Evolutionary conservation across 2,329 filamentous ascomycete genomes (phyloP).

Genomic region (Exophiala mesophila): DNA sequence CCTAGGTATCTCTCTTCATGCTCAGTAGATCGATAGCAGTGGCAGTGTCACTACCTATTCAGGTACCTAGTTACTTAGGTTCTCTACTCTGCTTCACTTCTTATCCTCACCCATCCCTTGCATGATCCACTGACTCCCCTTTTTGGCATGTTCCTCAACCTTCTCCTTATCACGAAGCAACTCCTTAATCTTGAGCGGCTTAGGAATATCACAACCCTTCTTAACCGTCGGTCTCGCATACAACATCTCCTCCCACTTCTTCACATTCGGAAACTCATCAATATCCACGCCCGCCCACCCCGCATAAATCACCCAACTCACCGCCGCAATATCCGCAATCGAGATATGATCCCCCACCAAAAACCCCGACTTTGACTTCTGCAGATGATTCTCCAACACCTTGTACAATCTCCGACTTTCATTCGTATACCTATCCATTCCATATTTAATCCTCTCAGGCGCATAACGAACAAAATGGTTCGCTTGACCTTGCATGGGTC

Average conservation of each 20-base stretch:
- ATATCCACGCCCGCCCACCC: constrained; percentile 63
- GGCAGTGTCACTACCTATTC: too few relatives aligned
- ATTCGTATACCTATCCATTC: constrained; percentile 73
- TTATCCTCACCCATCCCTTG: constrained; percentile 26
- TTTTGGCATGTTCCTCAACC: constrained; percentile 39
- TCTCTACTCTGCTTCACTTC: too few relatives aligned
- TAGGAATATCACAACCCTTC: constrained; percentile 69
- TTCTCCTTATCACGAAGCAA: constrained; percentile 49
- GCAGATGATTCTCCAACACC: constrained; percentile 68
- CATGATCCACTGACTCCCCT: constrained; percentile 21
- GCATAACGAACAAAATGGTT: constrained; percentile 83
- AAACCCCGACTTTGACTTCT: constrained; percentile 45
- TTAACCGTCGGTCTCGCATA: constrained; percentile 65
- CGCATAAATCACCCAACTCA: constrained; percentile 67
- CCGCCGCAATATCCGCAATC: constrained; percentile 70
- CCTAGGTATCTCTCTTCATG: too few relatives aligned
- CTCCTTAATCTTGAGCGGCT: constrained; percentile 57
- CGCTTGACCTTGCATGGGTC: constrained; percentile 78
- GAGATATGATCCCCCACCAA: constrained; percentile 46
- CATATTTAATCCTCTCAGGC: constrained; percentile 76
- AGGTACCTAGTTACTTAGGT: too few relatives aligned
- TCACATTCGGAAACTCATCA: constrained; percentile 67
- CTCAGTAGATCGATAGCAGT: too few relatives aligned
- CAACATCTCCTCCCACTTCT: constrained; percentile 72
- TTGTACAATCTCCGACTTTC: constrained; percentile 79